Percentiles rank a stretch among this genome's conserved stretches.
phyloP scores from a whole-genome alignment of 176 grass and related monocot species.

The Lolium multiflorum region DNA sequence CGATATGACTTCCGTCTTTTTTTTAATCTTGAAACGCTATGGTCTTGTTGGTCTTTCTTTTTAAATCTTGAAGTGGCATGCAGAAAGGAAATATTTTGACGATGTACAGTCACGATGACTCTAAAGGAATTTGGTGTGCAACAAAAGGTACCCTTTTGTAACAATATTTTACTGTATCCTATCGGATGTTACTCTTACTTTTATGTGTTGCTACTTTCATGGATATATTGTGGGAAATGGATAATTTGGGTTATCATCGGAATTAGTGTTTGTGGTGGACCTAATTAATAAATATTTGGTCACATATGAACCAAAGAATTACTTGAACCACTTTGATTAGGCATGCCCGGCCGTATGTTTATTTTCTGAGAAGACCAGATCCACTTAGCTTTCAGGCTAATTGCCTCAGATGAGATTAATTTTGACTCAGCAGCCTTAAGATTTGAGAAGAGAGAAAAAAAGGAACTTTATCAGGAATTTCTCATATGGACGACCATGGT shows the following conservation, averaged over 20 bases:
- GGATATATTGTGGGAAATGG: background rate
- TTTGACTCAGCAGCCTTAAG: background rate
- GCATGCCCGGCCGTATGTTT: background rate
- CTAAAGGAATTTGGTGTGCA: background rate
- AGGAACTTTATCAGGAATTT: background rate
- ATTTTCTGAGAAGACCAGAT: slow-evolving; percentile 8
- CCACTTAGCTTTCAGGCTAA: slow-evolving; percentile 22
- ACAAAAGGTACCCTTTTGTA: background rate
- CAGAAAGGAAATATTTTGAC: background rate
- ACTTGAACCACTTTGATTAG: slow-evolving; percentile 47
- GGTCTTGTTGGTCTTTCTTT: no score
- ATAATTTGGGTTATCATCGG: background rate
- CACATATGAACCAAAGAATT: slow-evolving; percentile 30
- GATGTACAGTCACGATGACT: background rate
- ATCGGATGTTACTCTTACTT: background rate
- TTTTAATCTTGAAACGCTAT: no score
- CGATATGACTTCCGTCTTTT: background rate
- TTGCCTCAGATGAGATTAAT: background rate
- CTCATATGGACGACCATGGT: no score
- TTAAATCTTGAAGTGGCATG: background rate
- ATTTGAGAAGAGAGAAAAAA: background rate
- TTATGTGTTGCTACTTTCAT: background rate
- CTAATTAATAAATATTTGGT: slow-evolving; percentile 37
- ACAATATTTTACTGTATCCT: background rate
- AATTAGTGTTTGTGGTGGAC: slow-evolving; percentile 38